These are phyloP conservation scores for Metschnikowia sp. DNA, from an alignment of 805 yeast genomes.

Conservation along the genomic window DNA sequence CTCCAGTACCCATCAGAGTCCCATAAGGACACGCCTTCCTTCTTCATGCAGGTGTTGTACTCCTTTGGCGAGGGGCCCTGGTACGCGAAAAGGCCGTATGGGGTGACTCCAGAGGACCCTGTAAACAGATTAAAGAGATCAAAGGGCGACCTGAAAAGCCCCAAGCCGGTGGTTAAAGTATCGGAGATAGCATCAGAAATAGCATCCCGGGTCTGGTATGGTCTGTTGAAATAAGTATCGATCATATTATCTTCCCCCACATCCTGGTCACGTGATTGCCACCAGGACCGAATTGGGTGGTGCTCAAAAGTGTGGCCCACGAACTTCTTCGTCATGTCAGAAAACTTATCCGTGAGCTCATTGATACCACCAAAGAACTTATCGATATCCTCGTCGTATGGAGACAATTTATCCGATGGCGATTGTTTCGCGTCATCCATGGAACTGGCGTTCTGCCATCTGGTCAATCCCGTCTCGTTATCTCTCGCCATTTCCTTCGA, in stretches of 20 bases:
- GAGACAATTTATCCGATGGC: conserved; percentile 7
- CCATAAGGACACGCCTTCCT: conserved; percentile 77
- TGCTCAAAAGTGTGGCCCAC: conserved; percentile 17
- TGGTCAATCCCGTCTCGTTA: background rate
- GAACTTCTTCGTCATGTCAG: conserved; percentile 25
- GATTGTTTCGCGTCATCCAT: too few relatives aligned
- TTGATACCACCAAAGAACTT: conserved; percentile 23
- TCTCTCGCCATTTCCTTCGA: too few relatives aligned
- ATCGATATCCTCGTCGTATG: conserved; percentile 23
- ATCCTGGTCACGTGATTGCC: conserved; percentile 6
- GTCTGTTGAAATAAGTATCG: conserved; percentile 19
- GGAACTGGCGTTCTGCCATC: background rate
- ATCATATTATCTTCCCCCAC: conserved; percentile 4
- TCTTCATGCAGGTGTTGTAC: conserved; percentile 60
- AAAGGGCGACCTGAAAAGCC: conserved; percentile 3
- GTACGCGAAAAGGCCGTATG: conserved; percentile 48
- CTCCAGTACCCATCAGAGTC: conserved; percentile 85
- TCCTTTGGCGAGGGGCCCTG: conserved; percentile 57
- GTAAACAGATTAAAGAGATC: conserved; percentile 14
- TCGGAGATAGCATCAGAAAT: background rate
- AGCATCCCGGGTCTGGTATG: conserved; percentile 20
- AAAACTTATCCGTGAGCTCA: conserved; percentile 24
- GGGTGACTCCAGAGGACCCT: conserved; percentile 25
- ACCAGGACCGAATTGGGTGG: background rate
- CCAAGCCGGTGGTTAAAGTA: too few relatives aligned